Base-by-base conservation (phyloP, 2,329 filamentous ascomycete species). In the Pyrenophora tritici-repentis region DNA sequence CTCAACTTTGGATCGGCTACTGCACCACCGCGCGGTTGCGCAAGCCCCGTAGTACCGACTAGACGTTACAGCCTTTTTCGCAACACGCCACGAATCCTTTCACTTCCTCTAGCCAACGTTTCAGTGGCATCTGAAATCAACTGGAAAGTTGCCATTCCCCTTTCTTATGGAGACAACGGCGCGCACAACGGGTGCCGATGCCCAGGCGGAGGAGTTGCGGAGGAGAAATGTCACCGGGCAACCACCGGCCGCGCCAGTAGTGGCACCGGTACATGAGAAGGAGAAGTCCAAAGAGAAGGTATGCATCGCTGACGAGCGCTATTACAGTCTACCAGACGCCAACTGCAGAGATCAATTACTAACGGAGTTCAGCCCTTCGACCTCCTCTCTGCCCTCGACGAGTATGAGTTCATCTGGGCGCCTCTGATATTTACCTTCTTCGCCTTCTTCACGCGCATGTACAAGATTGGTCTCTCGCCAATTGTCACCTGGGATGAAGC, bases 401-500 rank as follows among this genome's bases (percentile, higher is more conserved):
- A 82, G 49, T 85, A 80, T 71, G 85, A 87, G 66, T 83, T 79
- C 58, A 74, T 87, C 55, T 79, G 85, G 71, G 84, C 83, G n/a
- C 84, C 85, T 36, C 70, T 87, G 42, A 72, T 87, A 58, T 84
- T 87, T 66, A 87, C 84, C 26, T 77, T 79, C 37, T 73, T 86
- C 51, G 80, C 85, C 55, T 81, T 87, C 72, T 86, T 87, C 73
- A 87, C 84, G 37, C 82, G 85, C 62, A 81, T 86, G 77, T 87
- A 83, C 75, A 85, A 83, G 72, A 87, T 87, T 67, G 85, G 85
- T 50, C 74, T 85, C 42, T 89, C 86, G 38, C 81, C 84, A 55
- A 89, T 89, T 64, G 86, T 89, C 52, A 89, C 86, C 40, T 89
- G 86, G 86, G 86, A 89, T 72, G 86, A 89, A 78, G 86, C 86